Evolutionary conservation across 2,329 filamentous ascomycete species (phyloP).

Genomic region (Apiospora sp.): DNA sequence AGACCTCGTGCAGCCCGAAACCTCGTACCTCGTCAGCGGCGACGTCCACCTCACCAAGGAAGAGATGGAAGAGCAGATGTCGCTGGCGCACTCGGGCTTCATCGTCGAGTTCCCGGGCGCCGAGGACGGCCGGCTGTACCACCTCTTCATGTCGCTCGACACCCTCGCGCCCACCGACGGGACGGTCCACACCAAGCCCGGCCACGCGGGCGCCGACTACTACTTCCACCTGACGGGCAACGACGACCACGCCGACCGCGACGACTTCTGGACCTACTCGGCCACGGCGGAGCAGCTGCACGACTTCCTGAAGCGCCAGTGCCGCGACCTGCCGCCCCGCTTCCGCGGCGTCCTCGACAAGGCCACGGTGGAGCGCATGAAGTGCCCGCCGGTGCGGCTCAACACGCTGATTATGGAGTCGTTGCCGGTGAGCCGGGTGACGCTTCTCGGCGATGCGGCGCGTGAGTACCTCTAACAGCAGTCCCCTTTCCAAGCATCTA

Average conservation of each 20-base stretch:
- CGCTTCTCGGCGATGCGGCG: constrained; percentile 34
- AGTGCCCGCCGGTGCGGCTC: constrained; percentile 20
- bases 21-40: constrained; percentile 39
- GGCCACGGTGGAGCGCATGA: constrained; percentile 28
- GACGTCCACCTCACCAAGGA: constrained; percentile 37
- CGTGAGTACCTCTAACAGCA: constrained; percentile 28
- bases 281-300: constrained; percentile 61
- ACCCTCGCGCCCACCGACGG: constrained; percentile 24
- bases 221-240: constrained; percentile 35
- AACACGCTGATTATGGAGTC: constrained; percentile 28
- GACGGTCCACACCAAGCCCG: constrained; percentile 26
- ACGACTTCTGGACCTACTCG: constrained; percentile 71
- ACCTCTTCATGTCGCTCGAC: constrained; percentile 36
- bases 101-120: constrained; percentile 31
- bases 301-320: constrained; percentile 43
- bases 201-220: constrained; percentile 34
- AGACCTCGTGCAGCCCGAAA: constrained; percentile 40
- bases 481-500: neutral
- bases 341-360: constrained; percentile 33
- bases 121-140: constrained; percentile 13
- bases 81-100: constrained; percentile 43
- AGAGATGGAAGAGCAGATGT: constrained; percentile 42
- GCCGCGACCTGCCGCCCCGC: constrained; percentile 29
- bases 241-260: neutral
- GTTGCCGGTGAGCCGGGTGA: constrained; percentile 32